A percentile compares a stretch with the other conserved stretches of the same genome.
Conservation (phyloP, 352 stramenopile species). For the Aphanomyces cochlioides region DNA sequence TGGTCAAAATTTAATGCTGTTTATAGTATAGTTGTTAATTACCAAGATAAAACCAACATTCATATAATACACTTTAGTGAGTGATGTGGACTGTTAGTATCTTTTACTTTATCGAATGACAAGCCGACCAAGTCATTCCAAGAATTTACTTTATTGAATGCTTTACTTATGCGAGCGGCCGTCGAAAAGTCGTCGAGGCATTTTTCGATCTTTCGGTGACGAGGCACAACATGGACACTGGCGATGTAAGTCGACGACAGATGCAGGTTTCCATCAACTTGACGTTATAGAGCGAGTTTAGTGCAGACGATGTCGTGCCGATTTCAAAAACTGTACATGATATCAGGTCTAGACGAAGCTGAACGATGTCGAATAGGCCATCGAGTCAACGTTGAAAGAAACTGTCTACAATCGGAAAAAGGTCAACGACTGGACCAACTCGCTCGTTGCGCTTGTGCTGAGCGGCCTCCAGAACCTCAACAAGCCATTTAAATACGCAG, state of each 20-base stretch:
- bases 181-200: too few species aligned
- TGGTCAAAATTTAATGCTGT: too few species aligned
- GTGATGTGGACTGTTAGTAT: too few species aligned
- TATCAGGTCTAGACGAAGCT: constrained; percentile 19
- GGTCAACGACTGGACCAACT: constrained; percentile 81
- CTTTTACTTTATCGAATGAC: too few species aligned
- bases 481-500: constrained; percentile 70
- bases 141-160: neutral
- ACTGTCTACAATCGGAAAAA: constrained; percentile 85
- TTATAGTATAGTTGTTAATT: too few species aligned
- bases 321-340: constrained; percentile 28
- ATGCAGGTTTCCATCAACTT: neutral
- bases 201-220: too few species aligned
- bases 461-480: constrained; percentile 81
- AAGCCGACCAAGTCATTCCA: too few species aligned
- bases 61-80: too few species aligned
- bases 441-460: constrained; percentile 71
- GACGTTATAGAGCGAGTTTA: constrained; percentile 28
- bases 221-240: constrained; percentile 18
- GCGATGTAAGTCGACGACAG: constrained; percentile 11
- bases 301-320: constrained; percentile 25
- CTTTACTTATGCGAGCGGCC: neutral
- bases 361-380: constrained; percentile 43
- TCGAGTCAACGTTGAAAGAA: constrained; percentile 72
- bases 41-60: too few species aligned